Evolutionary conservation across 495 filamentous ascomycete genomes (phyloP).

Genomic region (Gamarada debralockiae): DNA sequence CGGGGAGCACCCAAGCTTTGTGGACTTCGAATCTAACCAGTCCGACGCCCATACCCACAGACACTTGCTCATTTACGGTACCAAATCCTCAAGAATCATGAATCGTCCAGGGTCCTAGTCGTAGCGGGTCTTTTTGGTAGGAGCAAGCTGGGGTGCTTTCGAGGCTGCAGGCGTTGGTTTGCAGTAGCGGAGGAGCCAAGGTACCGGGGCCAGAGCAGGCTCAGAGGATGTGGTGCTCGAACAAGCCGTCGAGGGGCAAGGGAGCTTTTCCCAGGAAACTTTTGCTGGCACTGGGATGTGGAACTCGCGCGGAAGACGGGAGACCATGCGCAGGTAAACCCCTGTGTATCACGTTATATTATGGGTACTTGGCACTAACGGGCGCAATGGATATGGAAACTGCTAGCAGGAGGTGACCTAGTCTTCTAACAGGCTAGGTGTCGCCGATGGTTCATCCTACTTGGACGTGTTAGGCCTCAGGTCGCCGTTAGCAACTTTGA

Average conservation of each 20-base stretch:
- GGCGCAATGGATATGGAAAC: not conserved
- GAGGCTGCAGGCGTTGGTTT: slow-evolving; percentile 16
- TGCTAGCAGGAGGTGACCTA: too few species aligned
- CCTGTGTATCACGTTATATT: slow-evolving; percentile 20
- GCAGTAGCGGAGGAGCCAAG: slow-evolving; percentile 14
- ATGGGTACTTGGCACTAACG: not conserved
- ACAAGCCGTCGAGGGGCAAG: not conserved
- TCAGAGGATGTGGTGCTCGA: slow-evolving; percentile 10
- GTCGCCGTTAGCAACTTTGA: too few species aligned
- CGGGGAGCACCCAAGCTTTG: slow-evolving; percentile 18
- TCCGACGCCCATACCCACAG: slow-evolving; percentile 17
- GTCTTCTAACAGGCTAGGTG: too few species aligned
- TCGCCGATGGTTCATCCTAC: too few species aligned
- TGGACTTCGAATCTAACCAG: slow-evolving; percentile 7
- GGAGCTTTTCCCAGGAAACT: slow-evolving; percentile 11
- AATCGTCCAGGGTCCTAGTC: slow-evolving; percentile 2
- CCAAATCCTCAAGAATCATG: slow-evolving; percentile 10
- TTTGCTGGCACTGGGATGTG: slow-evolving; percentile 1
- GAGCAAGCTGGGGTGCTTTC: slow-evolving; percentile 19
- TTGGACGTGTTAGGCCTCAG: too few species aligned
- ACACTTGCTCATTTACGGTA: slow-evolving; percentile 11
- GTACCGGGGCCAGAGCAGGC: slow-evolving; percentile 6
- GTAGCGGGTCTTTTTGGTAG: slow-evolving; percentile 10
- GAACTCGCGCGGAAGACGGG: slow-evolving; percentile 18
- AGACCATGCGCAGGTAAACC: slow-evolving; percentile 14